A percentile compares a stretch with the other conserved stretches of the same genome.
phyloP scores from a whole-genome alignment of 2,329 filamentous ascomycete species.

The Colletotrichum brevisporum region DNA sequence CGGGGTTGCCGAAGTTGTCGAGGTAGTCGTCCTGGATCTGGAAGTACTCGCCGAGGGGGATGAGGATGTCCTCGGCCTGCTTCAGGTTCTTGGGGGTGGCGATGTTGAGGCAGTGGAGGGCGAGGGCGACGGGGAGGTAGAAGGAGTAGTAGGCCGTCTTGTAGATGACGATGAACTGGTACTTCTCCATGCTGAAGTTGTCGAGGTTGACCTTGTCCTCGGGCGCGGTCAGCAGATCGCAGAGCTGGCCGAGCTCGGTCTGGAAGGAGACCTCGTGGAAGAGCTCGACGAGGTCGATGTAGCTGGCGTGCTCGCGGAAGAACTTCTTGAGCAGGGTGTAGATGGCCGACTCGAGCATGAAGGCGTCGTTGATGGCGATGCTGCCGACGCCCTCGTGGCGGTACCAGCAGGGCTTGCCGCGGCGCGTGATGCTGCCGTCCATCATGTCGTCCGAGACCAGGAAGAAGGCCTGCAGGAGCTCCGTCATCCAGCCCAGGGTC shows the following conservation, averaged over 20 bases:
- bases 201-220: conserved; percentile 93
- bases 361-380: conserved; percentile 98
- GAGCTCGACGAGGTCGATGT: conserved; percentile 92
- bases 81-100: conserved; percentile 92
- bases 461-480: conserved; percentile 99
- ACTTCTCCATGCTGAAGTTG: conserved; percentile 97
- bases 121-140: conserved; percentile 95
- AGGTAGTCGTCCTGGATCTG: conserved; percentile 99
- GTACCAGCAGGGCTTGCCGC: conserved; percentile 97
- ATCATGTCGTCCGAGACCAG: conserved; percentile 99
- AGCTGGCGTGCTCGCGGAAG: conserved; percentile 89
- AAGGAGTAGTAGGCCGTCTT: conserved; percentile 99
- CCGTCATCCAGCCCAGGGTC: conserved; percentile 95
- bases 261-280: conserved; percentile 96
- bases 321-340: conserved; percentile 94
- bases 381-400: conserved; percentile 89
- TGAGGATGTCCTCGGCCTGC: conserved; percentile 90
- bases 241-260: conserved; percentile 95
- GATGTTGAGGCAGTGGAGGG: conserved; percentile 86
- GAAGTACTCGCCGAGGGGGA: conserved; percentile 99
- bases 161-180: conserved; percentile 98
- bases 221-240: conserved; percentile 94
- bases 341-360: conserved; percentile 93
- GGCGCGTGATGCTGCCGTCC: conserved; percentile 95
- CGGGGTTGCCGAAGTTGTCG: conserved; percentile 94